These are phyloP conservation scores for Polygonum aviculare DNA, from an alignment of 148 eudicot species.

Conservation along the genomic window DNA sequence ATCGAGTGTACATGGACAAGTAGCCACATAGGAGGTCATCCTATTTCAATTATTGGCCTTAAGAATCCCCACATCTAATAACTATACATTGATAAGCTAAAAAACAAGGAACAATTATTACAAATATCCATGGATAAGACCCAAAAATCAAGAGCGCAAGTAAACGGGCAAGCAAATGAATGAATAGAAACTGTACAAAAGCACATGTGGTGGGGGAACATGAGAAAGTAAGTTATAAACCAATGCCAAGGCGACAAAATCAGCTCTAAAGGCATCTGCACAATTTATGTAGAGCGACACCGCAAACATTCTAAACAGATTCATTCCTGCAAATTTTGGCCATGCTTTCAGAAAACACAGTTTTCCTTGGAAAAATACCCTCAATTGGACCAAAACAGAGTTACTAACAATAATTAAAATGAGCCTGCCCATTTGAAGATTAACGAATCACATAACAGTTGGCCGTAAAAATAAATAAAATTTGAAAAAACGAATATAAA, in stretches of 20 bases:
- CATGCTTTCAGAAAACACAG: neutral
- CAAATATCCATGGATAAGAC: neutral
- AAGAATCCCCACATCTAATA: neutral
- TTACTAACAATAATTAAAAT: neutral
- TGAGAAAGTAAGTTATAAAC: neutral
- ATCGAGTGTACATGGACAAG: too few species aligned
- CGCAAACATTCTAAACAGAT: neutral
- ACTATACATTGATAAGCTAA: neutral
- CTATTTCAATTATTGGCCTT: neutral
- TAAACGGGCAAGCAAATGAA: neutral
- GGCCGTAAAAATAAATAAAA: neutral
- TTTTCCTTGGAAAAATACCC: neutral
- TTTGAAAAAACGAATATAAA: neutral
- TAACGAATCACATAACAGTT: neutral
- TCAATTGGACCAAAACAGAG: neutral
- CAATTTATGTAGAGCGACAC: neutral
- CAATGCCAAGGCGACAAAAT: neutral
- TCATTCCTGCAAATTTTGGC: neutral
- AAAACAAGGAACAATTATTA: neutral
- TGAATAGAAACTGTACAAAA: neutral
- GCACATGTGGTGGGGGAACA: neutral
- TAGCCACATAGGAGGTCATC: neutral
- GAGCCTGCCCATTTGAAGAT: neutral
- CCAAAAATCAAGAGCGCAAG: neutral
- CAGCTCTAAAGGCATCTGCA: conserved; percentile 2